Evolutionary conservation across 345 rosid genomes (phyloP).

Genomic region (Erodium maritimum): DNA sequence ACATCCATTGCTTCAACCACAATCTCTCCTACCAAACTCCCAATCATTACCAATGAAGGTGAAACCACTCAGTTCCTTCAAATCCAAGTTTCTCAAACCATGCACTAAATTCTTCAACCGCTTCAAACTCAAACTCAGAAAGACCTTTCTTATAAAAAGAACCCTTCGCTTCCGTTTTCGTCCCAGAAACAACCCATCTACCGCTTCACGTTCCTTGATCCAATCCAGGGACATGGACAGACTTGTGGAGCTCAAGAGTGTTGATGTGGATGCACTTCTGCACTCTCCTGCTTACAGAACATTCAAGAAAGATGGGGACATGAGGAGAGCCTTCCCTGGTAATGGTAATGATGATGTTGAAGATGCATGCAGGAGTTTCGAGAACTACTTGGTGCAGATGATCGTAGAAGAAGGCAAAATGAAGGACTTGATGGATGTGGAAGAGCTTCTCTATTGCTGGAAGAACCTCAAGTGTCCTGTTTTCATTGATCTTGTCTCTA

Average conservation of each 20-base stretch:
- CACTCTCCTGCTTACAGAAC: not conserved
- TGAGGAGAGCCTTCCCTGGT: constrained; percentile 4
- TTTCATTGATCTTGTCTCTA: constrained; percentile 55
- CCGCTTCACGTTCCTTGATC: constrained; percentile 3
- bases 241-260: constrained; percentile 17
- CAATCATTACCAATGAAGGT: constrained; percentile 23
- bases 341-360: constrained; percentile 31
- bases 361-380: constrained; percentile 77
- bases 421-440: constrained; percentile 63
- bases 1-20: too few relatives aligned
- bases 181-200: constrained; percentile 2
- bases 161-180: constrained; percentile 18
- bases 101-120: constrained; percentile 27
- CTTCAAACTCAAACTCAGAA: constrained; percentile 42
- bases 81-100: constrained; percentile 44
- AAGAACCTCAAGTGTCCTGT: constrained; percentile 70
- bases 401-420: constrained; percentile 69
- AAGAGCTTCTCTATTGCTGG: constrained; percentile 80
- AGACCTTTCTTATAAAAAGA: constrained; percentile 32
- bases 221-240: constrained; percentile 24
- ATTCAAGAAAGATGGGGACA: constrained; percentile 7
- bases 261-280: constrained; percentile 14
- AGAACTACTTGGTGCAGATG: constrained; percentile 74
- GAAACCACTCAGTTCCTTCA: constrained; percentile 46
- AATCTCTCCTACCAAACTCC: too few relatives aligned